phyloP scores from a whole-genome alignment of 2,329 filamentous ascomycete genomes.

The Aciculosporium take region DNA sequence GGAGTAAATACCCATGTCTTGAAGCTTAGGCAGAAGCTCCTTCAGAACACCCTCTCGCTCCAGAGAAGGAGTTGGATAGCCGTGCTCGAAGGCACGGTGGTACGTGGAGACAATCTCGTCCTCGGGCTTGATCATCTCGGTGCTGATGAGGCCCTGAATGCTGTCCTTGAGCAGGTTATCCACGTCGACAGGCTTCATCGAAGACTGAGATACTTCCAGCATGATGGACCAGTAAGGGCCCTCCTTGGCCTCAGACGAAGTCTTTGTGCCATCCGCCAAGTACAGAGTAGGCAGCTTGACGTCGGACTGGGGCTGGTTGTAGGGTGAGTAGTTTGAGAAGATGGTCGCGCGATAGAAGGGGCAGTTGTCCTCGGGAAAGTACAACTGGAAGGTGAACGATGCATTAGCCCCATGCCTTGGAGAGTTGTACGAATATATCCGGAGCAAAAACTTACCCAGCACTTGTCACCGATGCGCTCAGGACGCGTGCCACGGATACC shows the following conservation, averaged over 20 bases:
- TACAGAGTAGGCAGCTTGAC: constrained; percentile 78
- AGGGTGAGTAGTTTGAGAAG: constrained; percentile 99
- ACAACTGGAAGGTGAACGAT: constrained; percentile 42
- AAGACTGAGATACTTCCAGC: constrained; percentile 93
- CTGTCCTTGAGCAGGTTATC: constrained; percentile 75
- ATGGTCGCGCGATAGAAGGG: constrained; percentile 99
- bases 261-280: constrained; percentile 73
- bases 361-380: constrained; percentile 98
- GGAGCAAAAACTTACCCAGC: constrained; percentile 56
- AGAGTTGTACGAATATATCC: too few species aligned
- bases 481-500: constrained; percentile 84
- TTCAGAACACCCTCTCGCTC: constrained; percentile 93
- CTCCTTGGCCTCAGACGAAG: constrained; percentile 57
- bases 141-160: constrained; percentile 95
- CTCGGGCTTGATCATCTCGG: constrained; percentile 77
- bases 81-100: constrained; percentile 95
- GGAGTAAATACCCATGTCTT: constrained; percentile 83
- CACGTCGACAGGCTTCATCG: constrained; percentile 84
- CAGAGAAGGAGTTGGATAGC: constrained; percentile 87
- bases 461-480: constrained; percentile 97
- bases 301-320: constrained; percentile 81
- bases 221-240: constrained; percentile 99
- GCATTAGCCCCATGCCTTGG: constrained; percentile 2
- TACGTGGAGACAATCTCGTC: constrained; percentile 98
- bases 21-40: constrained; percentile 81